These are phyloP conservation scores for Colletotrichum gigasporum DNA, from an alignment of 2,329 filamentous ascomycete genomes.

Conservation along the genomic window DNA sequence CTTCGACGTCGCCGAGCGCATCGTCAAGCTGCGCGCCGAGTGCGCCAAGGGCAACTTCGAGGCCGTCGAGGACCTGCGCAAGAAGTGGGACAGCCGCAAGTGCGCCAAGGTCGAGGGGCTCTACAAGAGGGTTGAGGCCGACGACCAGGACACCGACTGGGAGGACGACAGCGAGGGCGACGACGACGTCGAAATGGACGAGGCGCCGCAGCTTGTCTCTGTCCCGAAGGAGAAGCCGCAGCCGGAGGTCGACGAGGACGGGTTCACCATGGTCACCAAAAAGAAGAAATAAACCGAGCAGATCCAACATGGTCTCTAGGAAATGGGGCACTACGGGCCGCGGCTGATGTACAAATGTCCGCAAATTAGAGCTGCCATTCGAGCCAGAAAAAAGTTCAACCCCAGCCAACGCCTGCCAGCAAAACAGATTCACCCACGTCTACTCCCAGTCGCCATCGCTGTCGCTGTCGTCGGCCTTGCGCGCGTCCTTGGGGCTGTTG, in stretches of 20 bases:
- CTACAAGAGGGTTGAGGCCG: conserved; percentile 64
- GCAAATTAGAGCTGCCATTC: conserved; percentile 62
- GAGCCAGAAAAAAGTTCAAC: conserved; percentile 28
- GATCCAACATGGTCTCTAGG: conserved; percentile 14
- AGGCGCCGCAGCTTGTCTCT: conserved; percentile 70
- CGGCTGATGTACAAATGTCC: conserved; percentile 82
- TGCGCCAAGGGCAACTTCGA: conserved; percentile 72
- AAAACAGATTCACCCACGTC: conserved; percentile 18
- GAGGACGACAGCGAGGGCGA: conserved; percentile 68
- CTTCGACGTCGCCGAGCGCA: conserved; percentile 75
- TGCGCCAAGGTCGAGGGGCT: conserved; percentile 64
- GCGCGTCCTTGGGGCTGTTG: conserved; percentile 67
- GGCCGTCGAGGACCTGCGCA: conserved; percentile 71
- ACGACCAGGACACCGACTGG: conserved; percentile 68
- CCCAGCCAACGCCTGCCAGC: conserved; percentile 31
- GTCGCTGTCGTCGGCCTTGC: conserved; percentile 65
- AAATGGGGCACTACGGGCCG: conserved; percentile 19
- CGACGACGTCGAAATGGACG: conserved; percentile 73
- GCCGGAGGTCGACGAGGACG: conserved; percentile 82
- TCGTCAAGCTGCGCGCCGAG: conserved; percentile 74
- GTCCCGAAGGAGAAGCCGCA: conserved; percentile 69
- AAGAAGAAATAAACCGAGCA: conserved; percentile 60
- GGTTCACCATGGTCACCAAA: conserved; percentile 79
- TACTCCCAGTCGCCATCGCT: conserved; percentile 81
- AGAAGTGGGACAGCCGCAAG: conserved; percentile 69